Conservation (phyloP, 2,329 filamentous ascomycete species). For the Paracamarosporium sp. region DNA sequence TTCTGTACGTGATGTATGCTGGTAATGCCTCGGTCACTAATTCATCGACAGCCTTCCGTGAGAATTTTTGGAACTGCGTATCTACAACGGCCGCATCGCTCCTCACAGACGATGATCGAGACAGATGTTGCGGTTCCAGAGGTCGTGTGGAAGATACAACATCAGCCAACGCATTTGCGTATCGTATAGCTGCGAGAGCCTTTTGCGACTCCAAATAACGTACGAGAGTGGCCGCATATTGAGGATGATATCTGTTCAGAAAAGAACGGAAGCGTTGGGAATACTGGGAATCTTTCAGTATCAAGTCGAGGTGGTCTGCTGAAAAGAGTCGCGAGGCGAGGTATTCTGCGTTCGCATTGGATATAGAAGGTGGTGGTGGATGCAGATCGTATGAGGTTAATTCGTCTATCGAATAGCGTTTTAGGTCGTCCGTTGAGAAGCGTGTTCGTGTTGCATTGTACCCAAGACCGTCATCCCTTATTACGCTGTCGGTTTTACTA, state of each 20-base stretch:
- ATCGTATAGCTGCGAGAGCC: constrained; percentile 70
- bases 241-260: constrained; percentile 63
- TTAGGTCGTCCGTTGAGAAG: constrained; percentile 4
- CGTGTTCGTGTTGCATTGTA: not conserved
- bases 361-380: constrained; percentile 28
- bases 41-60: constrained; percentile 65
- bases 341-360: constrained; percentile 52
- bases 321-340: constrained; percentile 70
- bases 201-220: constrained; percentile 75
- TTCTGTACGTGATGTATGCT: constrained; percentile 71
- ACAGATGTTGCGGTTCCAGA: constrained; percentile 47
- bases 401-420: constrained; percentile 20
- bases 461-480: not conserved
- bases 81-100: constrained; percentile 57
- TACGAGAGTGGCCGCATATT: constrained; percentile 67
- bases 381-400: constrained; percentile 29
- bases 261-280: constrained; percentile 71
- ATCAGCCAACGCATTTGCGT: constrained; percentile 70
- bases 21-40: constrained; percentile 71
- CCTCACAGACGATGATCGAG: constrained; percentile 15
- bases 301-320: constrained; percentile 65
- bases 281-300: constrained; percentile 67
- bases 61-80: constrained; percentile 63
- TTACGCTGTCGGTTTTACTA: not conserved
- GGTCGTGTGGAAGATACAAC: constrained; percentile 54